Conservation (phyloP, 805 yeast genomes). For the Vanderwaltozyma tropicalis region DNA sequence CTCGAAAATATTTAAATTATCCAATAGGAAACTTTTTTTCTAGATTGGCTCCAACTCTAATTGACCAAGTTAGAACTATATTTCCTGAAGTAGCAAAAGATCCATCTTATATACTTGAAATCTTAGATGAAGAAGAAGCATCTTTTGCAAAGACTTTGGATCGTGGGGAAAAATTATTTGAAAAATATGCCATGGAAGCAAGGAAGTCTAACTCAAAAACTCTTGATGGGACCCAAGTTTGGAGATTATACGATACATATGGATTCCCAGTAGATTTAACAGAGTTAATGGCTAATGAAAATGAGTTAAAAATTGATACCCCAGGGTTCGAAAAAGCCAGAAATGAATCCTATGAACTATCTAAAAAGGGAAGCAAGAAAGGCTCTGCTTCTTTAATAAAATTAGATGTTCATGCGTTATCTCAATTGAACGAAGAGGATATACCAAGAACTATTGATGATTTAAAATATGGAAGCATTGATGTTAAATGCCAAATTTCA, state of each 20-base stretch:
- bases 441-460: slow-evolving; percentile 78
- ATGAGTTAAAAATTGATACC: slow-evolving; percentile 88
- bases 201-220: slow-evolving; percentile 61
- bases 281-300: slow-evolving; percentile 96
- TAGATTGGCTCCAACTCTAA: slow-evolving; percentile 82
- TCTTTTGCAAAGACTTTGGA: slow-evolving; percentile 94
- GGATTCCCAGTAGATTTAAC: slow-evolving; percentile 99
- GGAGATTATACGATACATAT: slow-evolving; percentile 97
- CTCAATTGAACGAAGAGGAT: slow-evolving; percentile 47
- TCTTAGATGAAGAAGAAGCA: slow-evolving; percentile 89
- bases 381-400: slow-evolving; percentile 52
- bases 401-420: slow-evolving; percentile 84
- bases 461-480: slow-evolving; percentile 64
- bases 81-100: slow-evolving; percentile 85
- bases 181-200: slow-evolving; percentile 81
- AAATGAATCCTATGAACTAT: slow-evolving; percentile 83
- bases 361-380: slow-evolving; percentile 71
- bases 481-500: slow-evolving; percentile 56
- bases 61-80: slow-evolving; percentile 72
- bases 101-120: slow-evolving; percentile 69
- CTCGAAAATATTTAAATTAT: slow-evolving; percentile 88
- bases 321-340: slow-evolving; percentile 86
- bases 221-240: slow-evolving; percentile 85
- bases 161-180: slow-evolving; percentile 94
- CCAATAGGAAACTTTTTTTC: slow-evolving; percentile 93